phyloP scores from a whole-genome alignment of 2,329 filamentous ascomycete species.

The Lachnellula cervina region DNA sequence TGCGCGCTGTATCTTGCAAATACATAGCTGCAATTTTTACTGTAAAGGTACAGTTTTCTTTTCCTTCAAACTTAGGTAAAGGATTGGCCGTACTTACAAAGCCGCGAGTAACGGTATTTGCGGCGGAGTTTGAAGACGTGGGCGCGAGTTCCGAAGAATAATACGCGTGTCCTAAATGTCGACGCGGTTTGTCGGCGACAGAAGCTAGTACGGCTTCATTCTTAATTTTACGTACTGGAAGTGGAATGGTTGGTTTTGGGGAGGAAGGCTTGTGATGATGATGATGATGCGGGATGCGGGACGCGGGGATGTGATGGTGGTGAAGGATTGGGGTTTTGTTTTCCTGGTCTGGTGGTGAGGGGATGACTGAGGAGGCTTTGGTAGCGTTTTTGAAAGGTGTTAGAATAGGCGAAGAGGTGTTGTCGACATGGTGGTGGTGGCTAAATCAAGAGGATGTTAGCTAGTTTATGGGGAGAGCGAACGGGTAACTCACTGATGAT shows the following conservation, averaged over 20 bases:
- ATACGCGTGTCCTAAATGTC: conserved; percentile 78
- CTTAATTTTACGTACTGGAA: conserved; percentile 61
- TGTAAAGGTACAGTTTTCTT: conserved; percentile 82
- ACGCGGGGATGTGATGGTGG: conserved; percentile 27
- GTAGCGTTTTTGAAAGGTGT: conserved; percentile 48
- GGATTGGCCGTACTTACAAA: conserved; percentile 27
- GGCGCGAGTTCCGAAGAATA: conserved; percentile 67
- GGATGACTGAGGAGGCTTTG: conserved; percentile 35
- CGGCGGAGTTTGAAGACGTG: conserved; percentile 32
- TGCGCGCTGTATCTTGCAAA: conserved; percentile 62
- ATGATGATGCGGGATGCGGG: conserved; percentile 29
- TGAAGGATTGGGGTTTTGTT: conserved; percentile 19
- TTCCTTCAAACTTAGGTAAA: conserved; percentile 66
- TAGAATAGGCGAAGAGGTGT: conserved; percentile 37
- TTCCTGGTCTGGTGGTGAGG: conserved; percentile 39
- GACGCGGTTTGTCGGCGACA: conserved; percentile 64
- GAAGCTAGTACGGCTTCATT: conserved; percentile 68
- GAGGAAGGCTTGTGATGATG: conserved; percentile 36
- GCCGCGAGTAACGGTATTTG: conserved; percentile 7
- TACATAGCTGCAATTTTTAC: conserved; percentile 81
- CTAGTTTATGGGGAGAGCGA: conserved; percentile 1
- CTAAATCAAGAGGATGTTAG: conserved; percentile 26
- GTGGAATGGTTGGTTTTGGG: conserved; percentile 45
- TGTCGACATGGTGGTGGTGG: conserved; percentile 56
- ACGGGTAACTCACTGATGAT: conserved; percentile 56